Conservation (phyloP, 106 monocot species). For the Acorus gramineus region DNA sequence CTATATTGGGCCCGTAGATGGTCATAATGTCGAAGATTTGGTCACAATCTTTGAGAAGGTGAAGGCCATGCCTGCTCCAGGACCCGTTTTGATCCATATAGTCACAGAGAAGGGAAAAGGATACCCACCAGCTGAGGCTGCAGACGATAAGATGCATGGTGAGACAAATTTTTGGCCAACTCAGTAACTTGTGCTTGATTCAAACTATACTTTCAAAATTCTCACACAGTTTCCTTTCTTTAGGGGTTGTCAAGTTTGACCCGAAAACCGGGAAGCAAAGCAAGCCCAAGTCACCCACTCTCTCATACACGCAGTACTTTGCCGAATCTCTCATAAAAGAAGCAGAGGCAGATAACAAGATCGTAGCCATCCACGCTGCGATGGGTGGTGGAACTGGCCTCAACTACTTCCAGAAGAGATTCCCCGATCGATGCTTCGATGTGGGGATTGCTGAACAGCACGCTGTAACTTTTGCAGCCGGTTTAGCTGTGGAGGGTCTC, state of each 20-base stretch:
- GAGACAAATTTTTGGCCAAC: background rate
- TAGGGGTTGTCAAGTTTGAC: constrained; percentile 77
- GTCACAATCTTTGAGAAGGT: background rate
- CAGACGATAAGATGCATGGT: constrained; percentile 78
- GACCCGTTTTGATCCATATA: constrained; percentile 80
- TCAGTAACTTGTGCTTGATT: background rate
- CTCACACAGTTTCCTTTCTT: background rate
- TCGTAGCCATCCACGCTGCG: constrained; percentile 84
- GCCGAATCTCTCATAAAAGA: constrained; percentile 63
- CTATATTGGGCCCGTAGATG: background rate
- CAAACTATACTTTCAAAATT: background rate
- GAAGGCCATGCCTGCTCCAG: constrained; percentile 3
- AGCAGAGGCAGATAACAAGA: constrained; percentile 59
- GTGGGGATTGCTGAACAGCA: constrained; percentile 96
- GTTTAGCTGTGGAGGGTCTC: constrained; percentile 75
- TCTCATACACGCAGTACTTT: constrained; percentile 76
- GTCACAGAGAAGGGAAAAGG: constrained; percentile 89
- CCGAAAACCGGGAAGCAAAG: constrained; percentile 56
- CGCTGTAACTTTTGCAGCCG: constrained; percentile 88
- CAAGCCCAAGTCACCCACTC: constrained; percentile 50
- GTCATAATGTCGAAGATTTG: background rate
- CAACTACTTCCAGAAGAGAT: constrained; percentile 65
- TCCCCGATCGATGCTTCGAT: constrained; percentile 78
- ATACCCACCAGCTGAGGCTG: constrained; percentile 72
- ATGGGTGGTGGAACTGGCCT: constrained; percentile 94